Base-by-base conservation (phyloP, 1,284 basidiomycete genomes). In the Golubevia sp. region DNA sequence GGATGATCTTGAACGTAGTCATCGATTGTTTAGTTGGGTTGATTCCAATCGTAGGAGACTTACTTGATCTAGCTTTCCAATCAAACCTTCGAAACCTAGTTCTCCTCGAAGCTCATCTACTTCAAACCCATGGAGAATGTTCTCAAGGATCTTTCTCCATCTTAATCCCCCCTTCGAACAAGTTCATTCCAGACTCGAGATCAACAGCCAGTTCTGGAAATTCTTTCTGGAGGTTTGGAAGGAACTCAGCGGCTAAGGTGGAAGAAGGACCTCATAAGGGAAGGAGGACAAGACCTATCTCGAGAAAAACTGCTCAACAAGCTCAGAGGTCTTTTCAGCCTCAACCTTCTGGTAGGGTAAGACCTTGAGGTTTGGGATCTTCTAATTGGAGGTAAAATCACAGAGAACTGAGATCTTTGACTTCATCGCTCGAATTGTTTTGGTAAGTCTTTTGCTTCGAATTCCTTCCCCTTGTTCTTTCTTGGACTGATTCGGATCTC, bases 11-110 rank as follows among this genome's bases (percentile, higher is more conserved):
- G 58, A 80, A 78, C 50, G 67, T 76, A 38, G 51, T 81, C 15
- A 11, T 82, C 15, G 79, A 83, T 66, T 63, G 64, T 49, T 30
- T 75, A 15, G 53, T 83, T 3, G 81, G 81, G 2, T 58, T 81
- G n/a, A 60, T 83, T 13, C 80, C 81, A 38, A n/a, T 83, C 15
- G 58, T 83, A 15, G 81, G 81, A 2, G 80, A 83, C 60, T 61
- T 74, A 2, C 64, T 80, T 18, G 80, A 83, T 55, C 73, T 83
- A 4, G 63, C 77, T 5, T 83, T 82, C 67, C 79, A 82, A 59
- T 71, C 76, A 6, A 83, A 81, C 51, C 55, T 79, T 30, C 62
- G 77, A 23, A 82, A 82, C 48, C 59, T 82, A 25, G 67, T 65
- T 11, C 53, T 77, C 38, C 60, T 82, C 48, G 79, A 82, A 54